Evolutionary conservation across 2,329 filamentous ascomycete genomes (phyloP).

Genomic region (Cladosporium colombiae): DNA sequence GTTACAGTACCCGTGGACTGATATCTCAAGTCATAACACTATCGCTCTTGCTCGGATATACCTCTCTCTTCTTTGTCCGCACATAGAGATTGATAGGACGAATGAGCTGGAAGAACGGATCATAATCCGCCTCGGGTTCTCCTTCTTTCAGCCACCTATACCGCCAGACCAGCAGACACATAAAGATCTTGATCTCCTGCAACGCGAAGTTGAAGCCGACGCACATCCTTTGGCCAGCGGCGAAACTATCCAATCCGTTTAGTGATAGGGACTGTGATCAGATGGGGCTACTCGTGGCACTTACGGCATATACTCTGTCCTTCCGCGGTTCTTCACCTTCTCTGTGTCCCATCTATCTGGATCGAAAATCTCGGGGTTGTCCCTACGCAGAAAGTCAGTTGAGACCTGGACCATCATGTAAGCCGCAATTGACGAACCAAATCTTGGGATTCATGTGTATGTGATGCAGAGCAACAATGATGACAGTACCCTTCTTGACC

Average conservation of each 20-base stretch:
- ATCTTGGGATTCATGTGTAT: slow-evolving; percentile 54
- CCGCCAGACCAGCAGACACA: slow-evolving; percentile 60
- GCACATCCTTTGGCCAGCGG: slow-evolving; percentile 58
- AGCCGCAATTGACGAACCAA: slow-evolving; percentile 43
- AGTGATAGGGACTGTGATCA: not conserved
- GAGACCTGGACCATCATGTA: not conserved
- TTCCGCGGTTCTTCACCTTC: slow-evolving; percentile 53
- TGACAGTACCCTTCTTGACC: slow-evolving; percentile 53
- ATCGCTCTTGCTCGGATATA: slow-evolving; percentile 2
- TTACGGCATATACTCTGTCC: slow-evolving; percentile 55
- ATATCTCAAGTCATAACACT: slow-evolving; percentile 2
- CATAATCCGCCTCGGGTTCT: slow-evolving; percentile 47
- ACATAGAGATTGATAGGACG: slow-evolving; percentile 58
- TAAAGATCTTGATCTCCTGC: slow-evolving; percentile 60
- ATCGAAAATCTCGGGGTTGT: slow-evolving; percentile 59
- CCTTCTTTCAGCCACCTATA: slow-evolving; percentile 56
- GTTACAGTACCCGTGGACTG: not conserved
- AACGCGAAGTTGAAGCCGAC: slow-evolving; percentile 67
- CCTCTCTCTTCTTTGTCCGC: slow-evolving; percentile 42
- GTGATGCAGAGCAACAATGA: slow-evolving; percentile 53
- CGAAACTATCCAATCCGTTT: slow-evolving; percentile 44
- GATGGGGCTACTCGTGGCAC: not conserved
- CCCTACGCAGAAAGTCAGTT: slow-evolving; percentile 22
- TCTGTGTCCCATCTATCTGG: slow-evolving; percentile 62
- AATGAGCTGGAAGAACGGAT: slow-evolving; percentile 61